Percentiles rank a stretch among this genome's conserved stretches.
Evolutionary conservation across 129 eudicot genomes (phyloP).

Genomic region (Artemisia annua): DNA sequence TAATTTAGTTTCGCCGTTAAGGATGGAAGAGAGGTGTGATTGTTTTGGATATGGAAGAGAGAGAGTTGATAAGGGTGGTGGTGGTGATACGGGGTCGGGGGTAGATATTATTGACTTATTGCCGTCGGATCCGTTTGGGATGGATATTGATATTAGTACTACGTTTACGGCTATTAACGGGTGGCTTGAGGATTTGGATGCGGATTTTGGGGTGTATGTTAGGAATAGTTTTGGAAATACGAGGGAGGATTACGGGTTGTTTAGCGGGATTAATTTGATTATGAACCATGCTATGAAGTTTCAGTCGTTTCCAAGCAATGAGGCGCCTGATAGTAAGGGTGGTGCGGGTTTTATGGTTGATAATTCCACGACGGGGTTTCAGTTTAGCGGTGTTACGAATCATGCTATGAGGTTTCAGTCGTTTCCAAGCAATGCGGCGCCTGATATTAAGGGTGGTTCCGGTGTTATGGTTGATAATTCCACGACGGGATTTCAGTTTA

Average conservation of each 20-base stretch:
- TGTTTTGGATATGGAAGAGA: constrained; percentile 48
- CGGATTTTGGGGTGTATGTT: constrained; percentile 49
- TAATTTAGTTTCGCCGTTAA: constrained; percentile 49
- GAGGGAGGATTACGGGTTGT: constrained; percentile 46
- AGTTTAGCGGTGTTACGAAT: too few species aligned
- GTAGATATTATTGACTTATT: constrained; percentile 60
- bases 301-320: constrained; percentile 42
- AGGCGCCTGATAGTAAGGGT: constrained; percentile 38
- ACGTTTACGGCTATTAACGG: constrained; percentile 74
- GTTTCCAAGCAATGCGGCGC: constrained; percentile 35
- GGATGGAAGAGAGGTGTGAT: constrained; percentile 43
- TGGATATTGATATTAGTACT: constrained; percentile 62
- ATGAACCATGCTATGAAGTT: constrained; percentile 46
- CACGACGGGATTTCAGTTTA: neutral
- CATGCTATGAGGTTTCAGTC: constrained; percentile 42
- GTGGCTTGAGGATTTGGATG: constrained; percentile 73
- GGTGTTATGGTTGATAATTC: constrained; percentile 7
- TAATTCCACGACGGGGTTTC: too few species aligned
- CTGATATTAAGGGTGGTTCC: constrained; percentile 39
- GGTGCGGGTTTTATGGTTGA: constrained; percentile 25
- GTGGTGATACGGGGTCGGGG: constrained; percentile 32
- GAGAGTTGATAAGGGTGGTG: constrained; percentile 37
- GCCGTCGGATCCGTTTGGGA: constrained; percentile 89
- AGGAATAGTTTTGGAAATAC: constrained; percentile 29
- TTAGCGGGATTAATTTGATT: constrained; percentile 51